Evolutionary conservation across 2,329 filamentous ascomycete species (phyloP).

Genomic region (Scedosporium minutisporum): DNA sequence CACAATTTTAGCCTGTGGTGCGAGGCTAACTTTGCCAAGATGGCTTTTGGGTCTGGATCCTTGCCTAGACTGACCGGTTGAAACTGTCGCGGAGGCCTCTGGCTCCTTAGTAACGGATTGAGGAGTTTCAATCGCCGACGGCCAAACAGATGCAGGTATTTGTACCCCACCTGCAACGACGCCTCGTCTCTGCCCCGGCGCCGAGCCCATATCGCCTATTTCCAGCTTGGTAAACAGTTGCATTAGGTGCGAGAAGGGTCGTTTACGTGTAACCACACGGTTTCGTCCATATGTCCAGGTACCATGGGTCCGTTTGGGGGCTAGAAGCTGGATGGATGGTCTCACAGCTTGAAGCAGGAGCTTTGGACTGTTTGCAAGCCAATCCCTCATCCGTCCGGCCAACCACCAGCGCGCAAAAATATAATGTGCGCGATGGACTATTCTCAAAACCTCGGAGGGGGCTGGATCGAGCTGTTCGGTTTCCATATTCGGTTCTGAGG

Average conservation of each 20-base stretch:
- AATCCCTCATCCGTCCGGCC: not conserved
- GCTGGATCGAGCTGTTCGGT: not conserved
- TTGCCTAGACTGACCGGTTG: not conserved
- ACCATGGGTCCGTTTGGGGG: not conserved
- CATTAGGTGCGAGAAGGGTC: not conserved
- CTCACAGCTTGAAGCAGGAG: not conserved
- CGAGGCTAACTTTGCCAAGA: not conserved
- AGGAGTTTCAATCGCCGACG: not conserved
- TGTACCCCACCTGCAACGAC: not conserved
- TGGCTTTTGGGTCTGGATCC: not conserved
- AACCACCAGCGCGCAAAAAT: not conserved
- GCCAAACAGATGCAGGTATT: not conserved
- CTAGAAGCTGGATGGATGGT: not conserved
- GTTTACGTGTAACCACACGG: not conserved
- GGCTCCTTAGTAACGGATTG: not conserved
- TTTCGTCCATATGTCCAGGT: not conserved
- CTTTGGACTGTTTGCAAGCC: not conserved
- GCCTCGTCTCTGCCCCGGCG: not conserved
- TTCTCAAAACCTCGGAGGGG: too few relatives aligned
- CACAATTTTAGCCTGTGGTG: not conserved
- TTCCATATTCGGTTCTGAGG: not conserved
- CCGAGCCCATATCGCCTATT: not conserved
- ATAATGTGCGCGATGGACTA: not conserved
- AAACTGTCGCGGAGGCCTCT: not conserved
- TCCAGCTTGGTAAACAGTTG: conserved; percentile 1